These are phyloP conservation scores for Metarhizium robertsii DNA, from an alignment of 2,329 filamentous ascomycete genomes.

Conservation along the genomic window DNA sequence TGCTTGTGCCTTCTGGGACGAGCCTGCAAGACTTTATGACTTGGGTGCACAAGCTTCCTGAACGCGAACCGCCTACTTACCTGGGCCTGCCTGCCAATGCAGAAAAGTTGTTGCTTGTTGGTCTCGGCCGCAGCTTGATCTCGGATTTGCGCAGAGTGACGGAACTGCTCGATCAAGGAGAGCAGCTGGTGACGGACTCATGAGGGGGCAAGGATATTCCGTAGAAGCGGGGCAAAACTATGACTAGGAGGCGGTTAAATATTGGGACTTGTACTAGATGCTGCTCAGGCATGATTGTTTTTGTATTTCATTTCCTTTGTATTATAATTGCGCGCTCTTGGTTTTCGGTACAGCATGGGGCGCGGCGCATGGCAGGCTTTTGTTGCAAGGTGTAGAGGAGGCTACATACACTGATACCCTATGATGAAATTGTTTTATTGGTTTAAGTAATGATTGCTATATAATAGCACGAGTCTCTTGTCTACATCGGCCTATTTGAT, in stretches of 20 bases:
- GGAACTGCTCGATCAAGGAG: constrained; percentile 84
- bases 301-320: background rate
- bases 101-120: constrained; percentile 87
- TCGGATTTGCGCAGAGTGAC: constrained; percentile 76
- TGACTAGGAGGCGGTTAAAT: background rate
- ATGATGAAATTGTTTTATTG: background rate
- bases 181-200: constrained; percentile 70
- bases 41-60: constrained; percentile 87
- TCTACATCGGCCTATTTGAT: background rate
- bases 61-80: constrained; percentile 93
- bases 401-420: constrained; percentile 3
- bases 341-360: background rate
- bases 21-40: constrained; percentile 75
- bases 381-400: background rate
- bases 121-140: constrained; percentile 77
- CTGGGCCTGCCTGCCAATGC: constrained; percentile 90
- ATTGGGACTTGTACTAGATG: background rate
- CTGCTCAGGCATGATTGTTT: background rate
- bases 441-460: background rate
- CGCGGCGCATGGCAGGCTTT: background rate
- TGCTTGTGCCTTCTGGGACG: constrained; percentile 72
- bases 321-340: background rate
- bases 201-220: constrained; percentile 2
- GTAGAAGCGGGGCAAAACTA: background rate
- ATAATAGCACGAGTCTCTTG: background rate